Evolutionary conservation across 768 basidiomycete genomes (phyloP).

Genomic region (Lactarius evosmus): DNA sequence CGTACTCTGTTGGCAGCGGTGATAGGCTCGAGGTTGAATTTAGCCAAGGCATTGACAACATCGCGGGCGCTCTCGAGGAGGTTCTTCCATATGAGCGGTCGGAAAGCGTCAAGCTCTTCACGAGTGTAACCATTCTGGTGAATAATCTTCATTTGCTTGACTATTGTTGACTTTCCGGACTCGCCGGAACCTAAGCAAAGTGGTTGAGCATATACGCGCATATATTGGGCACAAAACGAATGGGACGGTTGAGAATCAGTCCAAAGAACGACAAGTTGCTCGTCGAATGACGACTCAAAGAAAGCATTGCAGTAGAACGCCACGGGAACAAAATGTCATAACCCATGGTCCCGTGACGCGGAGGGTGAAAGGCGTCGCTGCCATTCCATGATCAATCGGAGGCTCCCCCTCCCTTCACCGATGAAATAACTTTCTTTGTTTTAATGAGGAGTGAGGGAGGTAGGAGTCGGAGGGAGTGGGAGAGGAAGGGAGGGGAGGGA

Average conservation of each 20-base stretch:
- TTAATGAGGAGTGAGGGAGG: background rate
- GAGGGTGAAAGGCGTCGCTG: background rate
- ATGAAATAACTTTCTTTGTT: background rate
- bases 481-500: background rate
- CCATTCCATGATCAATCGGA: background rate
- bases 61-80: conserved; percentile 87
- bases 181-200: conserved; percentile 78
- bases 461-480: background rate
- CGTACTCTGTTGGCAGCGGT: conserved; percentile 60
- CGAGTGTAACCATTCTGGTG: conserved; percentile 86
- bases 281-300: background rate
- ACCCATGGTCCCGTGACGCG: background rate
- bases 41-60: conserved; percentile 80
- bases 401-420: background rate
- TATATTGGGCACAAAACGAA: conserved; percentile 7
- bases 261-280: too few relatives aligned
- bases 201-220: conserved; percentile 4
- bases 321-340: background rate
- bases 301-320: background rate
- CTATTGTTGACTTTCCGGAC: conserved; percentile 92
- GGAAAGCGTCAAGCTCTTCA: conserved; percentile 73
- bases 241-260: background rate
- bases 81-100: conserved; percentile 79
- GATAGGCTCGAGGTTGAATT: conserved; percentile 76
- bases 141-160: conserved; percentile 99